Percentiles rank a stretch among this genome's conserved stretches.
Evolutionary conservation across 2,329 filamentous ascomycete species (phyloP).

Genomic region (Cladobotryum mycophilum): DNA sequence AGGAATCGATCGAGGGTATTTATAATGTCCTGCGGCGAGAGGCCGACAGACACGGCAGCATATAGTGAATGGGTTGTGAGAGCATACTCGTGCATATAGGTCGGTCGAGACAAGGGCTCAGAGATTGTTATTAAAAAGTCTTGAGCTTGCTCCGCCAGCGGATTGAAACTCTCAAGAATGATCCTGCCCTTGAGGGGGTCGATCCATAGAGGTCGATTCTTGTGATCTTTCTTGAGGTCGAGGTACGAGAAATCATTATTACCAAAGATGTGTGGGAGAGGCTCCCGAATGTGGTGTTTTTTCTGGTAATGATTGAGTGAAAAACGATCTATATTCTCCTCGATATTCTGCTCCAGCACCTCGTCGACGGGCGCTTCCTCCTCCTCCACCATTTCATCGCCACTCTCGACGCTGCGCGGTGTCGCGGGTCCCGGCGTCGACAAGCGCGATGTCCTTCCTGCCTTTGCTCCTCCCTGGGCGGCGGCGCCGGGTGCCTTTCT

Average conservation of each 20-base stretch:
- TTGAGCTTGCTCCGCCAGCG: conserved; percentile 77
- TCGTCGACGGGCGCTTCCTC: conserved; percentile 45
- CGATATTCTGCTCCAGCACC: conserved; percentile 47
- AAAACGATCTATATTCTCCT: conserved; percentile 55
- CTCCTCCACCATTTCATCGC: conserved; percentile 45
- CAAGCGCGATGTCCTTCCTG: conserved; percentile 48
- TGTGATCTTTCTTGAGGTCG: conserved; percentile 78
- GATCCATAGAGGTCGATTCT: conserved; percentile 88
- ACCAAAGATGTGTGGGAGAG: conserved; percentile 42
- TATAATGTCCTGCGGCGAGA: conserved; percentile 85
- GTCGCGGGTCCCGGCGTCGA: conserved; percentile 58
- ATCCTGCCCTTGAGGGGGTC: conserved; percentile 81
- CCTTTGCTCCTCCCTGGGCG: conserved; percentile 45
- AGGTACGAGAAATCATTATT: conserved; percentile 73
- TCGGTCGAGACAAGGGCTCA: conserved; percentile 84
- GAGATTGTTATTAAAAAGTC: conserved; percentile 95
- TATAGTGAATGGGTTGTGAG: conserved; percentile 91
- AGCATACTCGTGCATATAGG: conserved; percentile 87
- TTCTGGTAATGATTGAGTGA: conserved; percentile 47
- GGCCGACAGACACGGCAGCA: conserved; percentile 89
- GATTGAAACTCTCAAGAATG: conserved; percentile 90
- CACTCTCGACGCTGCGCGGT: conserved; percentile 51
- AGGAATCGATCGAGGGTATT: conserved; percentile 80
- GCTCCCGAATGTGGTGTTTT: conserved; percentile 36
- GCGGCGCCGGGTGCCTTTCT: conserved; percentile 55